Evolutionary conservation across 768 basidiomycete genomes (phyloP), one percentile per base, ranked within the genome.

Genomic region (Wakefieldia striispora): DNA sequence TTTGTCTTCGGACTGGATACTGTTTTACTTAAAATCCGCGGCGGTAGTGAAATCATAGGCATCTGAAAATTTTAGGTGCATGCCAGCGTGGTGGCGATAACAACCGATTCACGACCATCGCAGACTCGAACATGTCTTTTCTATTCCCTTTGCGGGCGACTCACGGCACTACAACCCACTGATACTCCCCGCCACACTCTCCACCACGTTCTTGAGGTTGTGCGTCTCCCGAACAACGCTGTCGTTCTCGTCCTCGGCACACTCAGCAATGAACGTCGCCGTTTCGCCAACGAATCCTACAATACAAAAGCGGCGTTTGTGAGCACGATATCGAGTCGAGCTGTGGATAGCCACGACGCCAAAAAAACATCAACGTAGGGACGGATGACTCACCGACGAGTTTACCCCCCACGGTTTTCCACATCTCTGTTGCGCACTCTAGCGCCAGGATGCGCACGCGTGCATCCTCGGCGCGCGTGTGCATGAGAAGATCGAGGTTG

Each of bases 211-310:
- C 66, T 86, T 91, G 67, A 91, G 71, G 56, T 67, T 75, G 54
- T 83, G 79, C 16, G 85, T 80, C 57, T 83, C 83, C 49, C 73
- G 76, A 4, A 91, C 87, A 14, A 95, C 90, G 50, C 76, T 76
- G 55, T 91, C 89, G 63, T 92, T 85, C 56, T 94, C 93, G 61
- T 95, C 92, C 69, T 93, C 91, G 4, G 82, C 80, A 61, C 84
- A 88, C 66, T 95, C 94, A 4, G 83, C 83, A 46, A 95, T 84
- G 70, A 95, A 93, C 23, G 88, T 85, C 16, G 88, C 75, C 24
- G 91, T 88, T 65, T 95, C 94, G 10, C 83, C 73, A 14, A 80
- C 83, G 58, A 91, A 88, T 11, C 85, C 90, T 90, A 57, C 14
- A 45, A n/a, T n/a, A 19, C 45, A 50, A 33, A 29, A 23, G 4